These are phyloP conservation scores for Nakazawaea siamensis DNA, from an alignment of 805 yeast species.

Conservation along the genomic window DNA sequence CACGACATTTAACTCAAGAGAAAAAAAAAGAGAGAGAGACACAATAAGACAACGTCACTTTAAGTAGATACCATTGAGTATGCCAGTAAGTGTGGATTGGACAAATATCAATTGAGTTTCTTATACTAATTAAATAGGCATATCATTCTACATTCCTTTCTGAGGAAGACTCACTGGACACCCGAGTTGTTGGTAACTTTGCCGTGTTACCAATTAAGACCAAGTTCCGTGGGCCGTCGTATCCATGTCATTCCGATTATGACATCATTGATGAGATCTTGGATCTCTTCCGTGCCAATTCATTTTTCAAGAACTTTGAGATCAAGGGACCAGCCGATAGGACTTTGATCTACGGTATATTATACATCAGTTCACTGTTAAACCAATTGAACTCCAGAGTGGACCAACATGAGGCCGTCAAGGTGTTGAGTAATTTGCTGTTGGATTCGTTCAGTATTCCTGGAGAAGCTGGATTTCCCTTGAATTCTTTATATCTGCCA, in stretches of 20 bases:
- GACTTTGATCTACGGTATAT: slow-evolving; percentile 85
- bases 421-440: slow-evolving; percentile 73
- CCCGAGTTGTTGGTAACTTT: slow-evolving; percentile 68
- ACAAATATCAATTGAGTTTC: background rate
- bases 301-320: slow-evolving; percentile 94
- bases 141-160: slow-evolving; percentile 73
- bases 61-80: too few relatives aligned
- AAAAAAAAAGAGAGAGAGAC: too few relatives aligned
- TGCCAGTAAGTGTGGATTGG: too few relatives aligned
- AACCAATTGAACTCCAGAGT: slow-evolving; percentile 45
- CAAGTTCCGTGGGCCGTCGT: slow-evolving; percentile 85
- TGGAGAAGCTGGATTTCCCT: slow-evolving; percentile 91
- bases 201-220: slow-evolving; percentile 83
- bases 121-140: slow-evolving; percentile 30
- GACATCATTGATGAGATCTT: slow-evolving; percentile 89
- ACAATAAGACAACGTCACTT: too few relatives aligned
- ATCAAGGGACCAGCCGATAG: slow-evolving; percentile 94
- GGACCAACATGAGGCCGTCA: slow-evolving; percentile 50
- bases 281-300: slow-evolving; percentile 90
- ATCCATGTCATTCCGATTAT: slow-evolving; percentile 65
- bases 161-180: slow-evolving; percentile 42
- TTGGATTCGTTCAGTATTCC: slow-evolving; percentile 87
- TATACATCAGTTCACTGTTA: slow-evolving; percentile 81
- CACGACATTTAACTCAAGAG: too few relatives aligned
- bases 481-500: slow-evolving; percentile 70